A percentile compares a stretch with the other conserved stretches of the same genome.
Conservation (phyloP, 2,329 filamentous ascomycete species). For the Lasiodiplodia theobromae region DNA sequence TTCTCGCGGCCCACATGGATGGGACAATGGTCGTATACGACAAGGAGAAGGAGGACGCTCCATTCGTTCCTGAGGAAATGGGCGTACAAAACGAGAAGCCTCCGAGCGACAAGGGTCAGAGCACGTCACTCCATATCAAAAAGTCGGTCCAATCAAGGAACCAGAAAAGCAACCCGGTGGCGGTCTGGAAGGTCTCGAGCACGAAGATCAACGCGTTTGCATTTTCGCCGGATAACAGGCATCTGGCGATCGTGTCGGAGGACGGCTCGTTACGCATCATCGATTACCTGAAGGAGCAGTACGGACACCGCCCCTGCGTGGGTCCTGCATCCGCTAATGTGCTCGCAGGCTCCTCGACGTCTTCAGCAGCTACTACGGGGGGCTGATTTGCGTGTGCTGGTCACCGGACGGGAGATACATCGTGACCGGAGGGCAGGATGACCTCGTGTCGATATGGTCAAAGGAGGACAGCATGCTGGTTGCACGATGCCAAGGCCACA, state of each 20-base stretch:
- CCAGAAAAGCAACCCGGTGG: constrained; percentile 91
- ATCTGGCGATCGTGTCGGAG: constrained; percentile 89
- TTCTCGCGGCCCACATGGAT: constrained; percentile 90
- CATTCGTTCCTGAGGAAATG: constrained; percentile 71
- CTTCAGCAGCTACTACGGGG: constrained; percentile 92
- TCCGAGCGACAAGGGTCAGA: constrained; percentile 43
- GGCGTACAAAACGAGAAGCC: constrained; percentile 28
- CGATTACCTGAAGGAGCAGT: constrained; percentile 91
- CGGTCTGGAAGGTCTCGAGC: constrained; percentile 90
- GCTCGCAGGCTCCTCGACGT: constrained; percentile 76
- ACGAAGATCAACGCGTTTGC: constrained; percentile 89
- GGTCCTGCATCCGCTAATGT: constrained; percentile 8
- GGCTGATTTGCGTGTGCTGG: constrained; percentile 93
- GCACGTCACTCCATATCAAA: constrained; percentile 69
- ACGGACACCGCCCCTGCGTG: constrained; percentile 42
- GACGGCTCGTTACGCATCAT: constrained; percentile 90
- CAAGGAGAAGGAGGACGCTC: constrained; percentile 91
- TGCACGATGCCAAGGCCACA: constrained; percentile 91
- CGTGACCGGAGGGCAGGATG: constrained; percentile 93
- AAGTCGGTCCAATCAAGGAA: constrained; percentile 95
- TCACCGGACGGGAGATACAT: constrained; percentile 97
- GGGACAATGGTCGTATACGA: constrained; percentile 93
- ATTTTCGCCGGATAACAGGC: constrained; percentile 87
- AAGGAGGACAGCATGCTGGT: constrained; percentile 83
- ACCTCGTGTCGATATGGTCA: constrained; percentile 95